phyloP scores from a whole-genome alignment of 2,329 filamentous ascomycete genomes.

The Aspergillaceae sp. region DNA sequence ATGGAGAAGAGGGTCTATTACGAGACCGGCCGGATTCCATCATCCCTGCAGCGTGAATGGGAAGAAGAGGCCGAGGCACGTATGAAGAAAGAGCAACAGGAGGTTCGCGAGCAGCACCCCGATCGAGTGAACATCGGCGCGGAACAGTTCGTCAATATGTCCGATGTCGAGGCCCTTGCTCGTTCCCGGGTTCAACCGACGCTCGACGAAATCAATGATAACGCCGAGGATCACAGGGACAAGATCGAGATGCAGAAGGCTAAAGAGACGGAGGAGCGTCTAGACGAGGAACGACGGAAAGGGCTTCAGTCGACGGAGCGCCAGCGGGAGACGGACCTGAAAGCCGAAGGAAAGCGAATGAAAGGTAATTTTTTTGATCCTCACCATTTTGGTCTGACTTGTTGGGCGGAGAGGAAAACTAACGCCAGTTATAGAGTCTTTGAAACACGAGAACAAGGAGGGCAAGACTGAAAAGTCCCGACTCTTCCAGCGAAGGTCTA shows the following conservation, averaged over 20 bases:
- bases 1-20: constrained; percentile 76
- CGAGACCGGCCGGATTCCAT: constrained; percentile 65
- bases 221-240: constrained; percentile 56
- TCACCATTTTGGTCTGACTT: no score
- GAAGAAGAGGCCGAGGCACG: constrained; percentile 63
- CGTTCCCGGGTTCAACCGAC: constrained; percentile 69
- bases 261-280: constrained; percentile 52
- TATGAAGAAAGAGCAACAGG: constrained; percentile 56
- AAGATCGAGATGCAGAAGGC: constrained; percentile 65
- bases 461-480: constrained; percentile 8
- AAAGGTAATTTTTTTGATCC: constrained; percentile 13
- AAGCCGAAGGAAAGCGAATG: constrained; percentile 19
- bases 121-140: constrained; percentile 62
- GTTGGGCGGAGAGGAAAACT: background rate
- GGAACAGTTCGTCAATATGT: constrained; percentile 68
- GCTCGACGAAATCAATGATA: constrained; percentile 73
- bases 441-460: constrained; percentile 14
- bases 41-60: constrained; percentile 65
- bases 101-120: constrained; percentile 50
- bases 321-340: constrained; percentile 30
- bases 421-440: constrained; percentile 8
- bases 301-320: constrained; percentile 45
- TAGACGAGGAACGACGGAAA: constrained; percentile 58
- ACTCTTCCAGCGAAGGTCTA: constrained; percentile 22
- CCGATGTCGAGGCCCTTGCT: constrained; percentile 72